These are phyloP conservation scores for Candida loeiensis DNA, from an alignment of 805 yeast genomes.

Conservation along the genomic window DNA sequence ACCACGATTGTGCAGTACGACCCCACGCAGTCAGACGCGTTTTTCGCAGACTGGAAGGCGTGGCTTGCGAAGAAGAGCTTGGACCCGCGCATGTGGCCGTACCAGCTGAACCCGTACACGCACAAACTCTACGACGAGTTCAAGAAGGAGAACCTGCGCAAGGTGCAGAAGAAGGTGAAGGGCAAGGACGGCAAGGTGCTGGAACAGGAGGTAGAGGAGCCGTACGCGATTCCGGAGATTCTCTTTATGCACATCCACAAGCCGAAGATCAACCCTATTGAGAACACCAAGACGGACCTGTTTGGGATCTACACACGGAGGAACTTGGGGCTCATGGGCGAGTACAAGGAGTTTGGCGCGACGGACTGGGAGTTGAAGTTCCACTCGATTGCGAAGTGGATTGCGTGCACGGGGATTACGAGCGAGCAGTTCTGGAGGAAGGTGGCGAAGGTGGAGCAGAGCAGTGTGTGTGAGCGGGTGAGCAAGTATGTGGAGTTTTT, in stretches of 20 bases:
- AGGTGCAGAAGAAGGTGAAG: slow-evolving; percentile 1
- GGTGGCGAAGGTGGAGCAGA: slow-evolving; percentile 13
- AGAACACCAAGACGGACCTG: slow-evolving; percentile 12
- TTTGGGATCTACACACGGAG: slow-evolving; percentile 15
- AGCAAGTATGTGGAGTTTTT: slow-evolving; percentile 22
- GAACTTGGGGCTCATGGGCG: slow-evolving; percentile 18
- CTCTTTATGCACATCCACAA: slow-evolving; percentile 22
- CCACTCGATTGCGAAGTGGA: slow-evolving; percentile 22
- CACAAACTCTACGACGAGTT: slow-evolving; percentile 13
- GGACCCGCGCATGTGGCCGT: slow-evolving; percentile 18
- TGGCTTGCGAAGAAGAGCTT: slow-evolving; percentile 20
- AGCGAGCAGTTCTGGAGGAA: slow-evolving; percentile 19
- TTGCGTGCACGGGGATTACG: slow-evolving; percentile 22
- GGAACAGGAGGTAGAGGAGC: not conserved
- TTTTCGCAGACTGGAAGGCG: slow-evolving; percentile 22
- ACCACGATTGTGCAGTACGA: slow-evolving; percentile 24
- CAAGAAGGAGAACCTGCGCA: slow-evolving; percentile 4
- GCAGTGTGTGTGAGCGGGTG: slow-evolving; percentile 20
- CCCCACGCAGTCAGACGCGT: slow-evolving; percentile 14
- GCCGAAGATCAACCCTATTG: slow-evolving; percentile 19
- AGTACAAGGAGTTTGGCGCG: slow-evolving; percentile 16
- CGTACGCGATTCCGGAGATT: slow-evolving; percentile 15
- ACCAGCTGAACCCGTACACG: slow-evolving; percentile 16
- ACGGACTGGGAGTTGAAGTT: slow-evolving; percentile 25
- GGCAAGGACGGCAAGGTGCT: slow-evolving; percentile 3